A percentile compares a stretch with the other conserved stretches of the same genome.
These are phyloP conservation scores for Trichoderma brevicompactum DNA, from an alignment of 2,329 filamentous ascomycete genomes.

Conservation along the genomic window DNA sequence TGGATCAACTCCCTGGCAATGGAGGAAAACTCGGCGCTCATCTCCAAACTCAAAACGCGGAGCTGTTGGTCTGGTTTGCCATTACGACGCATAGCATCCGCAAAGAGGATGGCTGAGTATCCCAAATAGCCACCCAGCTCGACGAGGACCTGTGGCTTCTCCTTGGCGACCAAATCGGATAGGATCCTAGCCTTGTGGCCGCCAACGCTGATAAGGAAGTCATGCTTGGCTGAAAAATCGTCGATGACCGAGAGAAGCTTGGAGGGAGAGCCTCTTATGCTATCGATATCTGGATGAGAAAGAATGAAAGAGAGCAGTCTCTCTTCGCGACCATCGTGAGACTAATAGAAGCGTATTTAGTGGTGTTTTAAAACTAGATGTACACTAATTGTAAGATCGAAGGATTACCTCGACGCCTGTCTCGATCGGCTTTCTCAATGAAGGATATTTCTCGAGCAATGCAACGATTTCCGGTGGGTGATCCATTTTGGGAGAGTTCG, in stretches of 20 bases:
- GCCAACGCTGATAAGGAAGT: conserved; percentile 75
- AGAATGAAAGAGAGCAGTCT: conserved; percentile 8
- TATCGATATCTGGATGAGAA: conserved; percentile 14
- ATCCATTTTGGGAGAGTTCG: conserved; percentile 2
- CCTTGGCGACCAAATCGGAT: conserved; percentile 66
- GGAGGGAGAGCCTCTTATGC: not conserved
- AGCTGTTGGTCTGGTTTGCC: conserved; percentile 54
- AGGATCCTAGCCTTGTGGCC: conserved; percentile 75
- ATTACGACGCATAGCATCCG: conserved; percentile 63
- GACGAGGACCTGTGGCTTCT: conserved; percentile 71
- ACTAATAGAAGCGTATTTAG: not conserved
- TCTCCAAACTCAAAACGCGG: conserved; percentile 72
- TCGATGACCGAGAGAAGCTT: conserved; percentile 18
- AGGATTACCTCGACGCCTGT: conserved; percentile 7
- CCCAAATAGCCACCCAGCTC: conserved; percentile 83
- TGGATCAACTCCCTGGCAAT: conserved; percentile 71
- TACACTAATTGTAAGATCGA: not conserved
- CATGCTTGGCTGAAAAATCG: conserved; percentile 13
- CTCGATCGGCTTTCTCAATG: not conserved
- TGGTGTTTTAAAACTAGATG: not conserved
- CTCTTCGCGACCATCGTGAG: conserved; percentile 21
- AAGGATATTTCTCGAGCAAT: conserved; percentile 13
- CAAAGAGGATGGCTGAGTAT: conserved; percentile 80
- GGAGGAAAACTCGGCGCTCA: conserved; percentile 73
- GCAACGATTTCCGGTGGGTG: conserved; percentile 16